These are phyloP conservation scores for Vaccinium darrowii DNA, from an alignment of 148 eudicot genomes.

Conservation along the genomic window DNA sequence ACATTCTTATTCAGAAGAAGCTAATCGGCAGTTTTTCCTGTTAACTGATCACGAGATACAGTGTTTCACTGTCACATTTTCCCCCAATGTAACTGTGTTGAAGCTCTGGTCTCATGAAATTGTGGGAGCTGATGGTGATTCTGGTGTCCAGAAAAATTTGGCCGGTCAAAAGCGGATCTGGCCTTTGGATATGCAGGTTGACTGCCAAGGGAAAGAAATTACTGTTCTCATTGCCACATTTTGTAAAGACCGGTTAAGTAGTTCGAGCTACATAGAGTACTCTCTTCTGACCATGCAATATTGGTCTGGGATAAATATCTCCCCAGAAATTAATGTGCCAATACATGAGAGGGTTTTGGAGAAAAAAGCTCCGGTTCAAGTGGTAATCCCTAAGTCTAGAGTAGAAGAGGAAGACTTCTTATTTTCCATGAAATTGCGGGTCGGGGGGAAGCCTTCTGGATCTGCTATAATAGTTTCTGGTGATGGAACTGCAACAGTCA, in stretches of 20 bases:
- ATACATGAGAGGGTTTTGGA: constrained; percentile 59
- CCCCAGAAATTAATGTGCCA: constrained; percentile 27
- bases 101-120: constrained; percentile 93
- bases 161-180: constrained; percentile 92
- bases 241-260: constrained; percentile 78
- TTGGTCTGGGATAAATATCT: constrained; percentile 61
- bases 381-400: constrained; percentile 89
- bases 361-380: constrained; percentile 78
- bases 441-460: constrained; percentile 94
- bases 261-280: constrained; percentile 91
- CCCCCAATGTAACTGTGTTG: constrained; percentile 39
- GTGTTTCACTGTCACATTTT: constrained; percentile 57
- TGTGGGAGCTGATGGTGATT: constrained; percentile 76
- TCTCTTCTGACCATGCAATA: constrained; percentile 92
- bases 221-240: constrained; percentile 81
- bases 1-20: constrained; percentile 31
- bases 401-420: constrained; percentile 84
- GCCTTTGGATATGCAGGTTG: constrained; percentile 92
- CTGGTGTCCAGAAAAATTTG: constrained; percentile 82
- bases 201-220: constrained; percentile 69
- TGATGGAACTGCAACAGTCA: constrained; percentile 94
- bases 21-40: constrained; percentile 61
- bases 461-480: constrained; percentile 88
- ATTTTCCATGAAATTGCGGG: constrained; percentile 82
- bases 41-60: constrained; percentile 83